These are phyloP conservation scores for Metschnikowia aberdeeniae DNA, from an alignment of 805 yeast genomes.

Conservation along the genomic window DNA sequence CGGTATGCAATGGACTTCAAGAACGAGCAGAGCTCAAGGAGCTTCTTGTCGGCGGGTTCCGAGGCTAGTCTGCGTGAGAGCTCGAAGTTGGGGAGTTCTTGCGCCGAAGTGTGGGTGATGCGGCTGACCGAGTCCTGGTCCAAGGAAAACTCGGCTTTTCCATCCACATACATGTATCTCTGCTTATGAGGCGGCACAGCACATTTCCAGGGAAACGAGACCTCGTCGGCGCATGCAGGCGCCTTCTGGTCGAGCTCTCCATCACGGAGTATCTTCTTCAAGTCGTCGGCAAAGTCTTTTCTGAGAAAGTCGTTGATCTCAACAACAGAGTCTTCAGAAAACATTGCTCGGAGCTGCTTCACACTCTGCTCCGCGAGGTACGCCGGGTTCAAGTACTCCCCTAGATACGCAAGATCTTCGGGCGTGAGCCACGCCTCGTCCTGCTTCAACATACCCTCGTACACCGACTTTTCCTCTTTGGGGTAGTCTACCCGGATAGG, in stretches of 20 bases:
- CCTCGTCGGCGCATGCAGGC: conserved; percentile 55
- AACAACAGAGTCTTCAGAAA: conserved; percentile 65
- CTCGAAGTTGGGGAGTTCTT: conserved; percentile 55
- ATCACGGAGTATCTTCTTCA: conserved; percentile 47
- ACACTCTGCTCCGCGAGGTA: conserved; percentile 35
- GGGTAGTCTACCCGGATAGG: conserved; percentile 44
- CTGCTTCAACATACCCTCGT: conserved; percentile 17
- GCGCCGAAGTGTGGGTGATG: conserved; percentile 37
- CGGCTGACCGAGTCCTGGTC: conserved; percentile 28
- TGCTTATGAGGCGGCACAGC: conserved; percentile 95
- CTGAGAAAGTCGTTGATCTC: conserved; percentile 64
- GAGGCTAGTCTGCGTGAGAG: conserved; percentile 20
- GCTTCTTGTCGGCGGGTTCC: conserved; percentile 30
- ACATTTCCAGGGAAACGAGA: conserved; percentile 75
- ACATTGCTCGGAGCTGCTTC: conserved; percentile 43
- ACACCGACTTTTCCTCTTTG: conserved; percentile 33
- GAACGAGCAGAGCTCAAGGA: conserved; percentile 55
- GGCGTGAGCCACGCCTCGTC: conserved; percentile 14
- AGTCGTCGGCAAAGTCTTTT: conserved; percentile 43
- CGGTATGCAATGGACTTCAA: conserved; percentile 59
- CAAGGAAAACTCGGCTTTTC: conserved; percentile 39
- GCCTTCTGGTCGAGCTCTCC: conserved; percentile 59
- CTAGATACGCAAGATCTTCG: conserved; percentile 48
- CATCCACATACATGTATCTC: conserved; percentile 79
- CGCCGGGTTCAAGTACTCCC: conserved; percentile 52